These are phyloP conservation scores for Acrasis kona DNA, from an alignment of 78 protist genomes.

Conservation along the genomic window DNA sequence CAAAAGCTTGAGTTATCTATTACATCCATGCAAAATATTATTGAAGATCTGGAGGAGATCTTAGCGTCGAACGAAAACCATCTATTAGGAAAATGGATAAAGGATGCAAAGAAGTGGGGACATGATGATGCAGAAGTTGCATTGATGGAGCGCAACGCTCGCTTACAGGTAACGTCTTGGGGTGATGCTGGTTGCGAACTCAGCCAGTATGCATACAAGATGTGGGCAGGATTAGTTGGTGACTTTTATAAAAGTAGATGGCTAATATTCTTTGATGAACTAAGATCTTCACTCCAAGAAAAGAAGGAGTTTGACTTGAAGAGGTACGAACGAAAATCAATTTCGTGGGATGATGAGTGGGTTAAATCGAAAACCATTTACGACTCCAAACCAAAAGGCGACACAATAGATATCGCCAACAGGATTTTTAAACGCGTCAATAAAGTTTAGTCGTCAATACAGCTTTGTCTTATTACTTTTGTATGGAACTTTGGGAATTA, in stretches of 20 bases:
- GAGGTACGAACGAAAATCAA: too few relatives aligned
- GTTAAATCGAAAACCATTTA: too few relatives aligned
- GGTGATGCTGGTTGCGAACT: conserved; percentile 42
- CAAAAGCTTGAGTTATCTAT: neutral
- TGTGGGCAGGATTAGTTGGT: conserved; percentile 39
- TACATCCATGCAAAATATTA: neutral
- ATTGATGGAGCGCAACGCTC: conserved; percentile 19
- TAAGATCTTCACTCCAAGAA: too few relatives aligned
- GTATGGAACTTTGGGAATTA: too few relatives aligned
- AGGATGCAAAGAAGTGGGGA: neutral
- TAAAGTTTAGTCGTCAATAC: too few relatives aligned
- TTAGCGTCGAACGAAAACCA: neutral
- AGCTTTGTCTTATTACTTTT: too few relatives aligned
- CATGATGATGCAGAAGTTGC: neutral
- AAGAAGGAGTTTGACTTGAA: too few relatives aligned
- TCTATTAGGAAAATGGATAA: conserved; percentile 19
- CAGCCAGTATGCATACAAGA: conserved; percentile 36
- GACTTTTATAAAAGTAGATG: neutral
- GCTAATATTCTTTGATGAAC: neutral
- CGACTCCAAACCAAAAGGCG: too few relatives aligned
- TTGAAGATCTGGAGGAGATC: conserved; percentile 9
- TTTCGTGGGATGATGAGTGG: too few relatives aligned
- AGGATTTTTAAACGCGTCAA: too few relatives aligned
- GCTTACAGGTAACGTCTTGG: conserved; percentile 52
- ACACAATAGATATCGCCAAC: too few relatives aligned